Percentiles rank a stretch among this genome's conserved stretches.
phyloP scores from a whole-genome alignment of 768 basidiomycete genomes.

The Boletus sp. region DNA sequence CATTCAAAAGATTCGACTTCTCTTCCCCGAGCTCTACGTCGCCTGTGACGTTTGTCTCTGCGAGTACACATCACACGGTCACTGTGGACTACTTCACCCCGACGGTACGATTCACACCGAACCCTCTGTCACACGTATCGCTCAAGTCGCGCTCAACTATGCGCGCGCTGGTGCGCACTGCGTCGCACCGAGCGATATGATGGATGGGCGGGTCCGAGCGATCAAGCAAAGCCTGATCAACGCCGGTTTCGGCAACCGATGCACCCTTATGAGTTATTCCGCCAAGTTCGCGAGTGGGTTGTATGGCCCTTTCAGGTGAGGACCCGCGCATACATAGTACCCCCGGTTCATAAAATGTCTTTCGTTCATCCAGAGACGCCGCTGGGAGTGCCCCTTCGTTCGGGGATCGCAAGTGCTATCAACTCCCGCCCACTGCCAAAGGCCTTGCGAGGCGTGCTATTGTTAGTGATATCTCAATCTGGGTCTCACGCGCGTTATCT shows the following conservation, averaged over 20 bases:
- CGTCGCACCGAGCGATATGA: constrained; percentile 99
- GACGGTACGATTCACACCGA: constrained; percentile 77
- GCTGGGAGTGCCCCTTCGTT: constrained; percentile 94
- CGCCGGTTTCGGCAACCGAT: constrained; percentile 79
- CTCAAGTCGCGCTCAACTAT: constrained; percentile 88
- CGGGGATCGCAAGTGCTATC: constrained; percentile 97
- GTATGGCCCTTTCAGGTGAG: constrained; percentile 94
- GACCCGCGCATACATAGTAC: constrained; percentile 1
- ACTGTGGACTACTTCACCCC: constrained; percentile 77
- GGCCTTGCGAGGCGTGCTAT: constrained; percentile 93
- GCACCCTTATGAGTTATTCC: constrained; percentile 93
- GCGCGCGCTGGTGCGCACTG: constrained; percentile 96
- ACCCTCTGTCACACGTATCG: constrained; percentile 83
- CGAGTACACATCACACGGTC: constrained; percentile 98
- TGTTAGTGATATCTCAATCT: constrained; percentile 45
- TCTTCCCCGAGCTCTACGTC: constrained; percentile 86
- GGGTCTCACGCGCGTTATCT: background rate
- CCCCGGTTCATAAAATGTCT: background rate
- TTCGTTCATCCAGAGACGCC: constrained; percentile 65
- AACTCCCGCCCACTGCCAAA: constrained; percentile 83
- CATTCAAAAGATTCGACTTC: constrained; percentile 68
- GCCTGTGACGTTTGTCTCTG: constrained; percentile 98
- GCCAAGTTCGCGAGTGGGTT: constrained; percentile 95
- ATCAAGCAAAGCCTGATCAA: constrained; percentile 88
- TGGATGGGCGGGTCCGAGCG: constrained; percentile 90